These are phyloP conservation scores for Ogataea trehalophila DNA, from an alignment of 805 yeast genomes.

Conservation along the genomic window DNA sequence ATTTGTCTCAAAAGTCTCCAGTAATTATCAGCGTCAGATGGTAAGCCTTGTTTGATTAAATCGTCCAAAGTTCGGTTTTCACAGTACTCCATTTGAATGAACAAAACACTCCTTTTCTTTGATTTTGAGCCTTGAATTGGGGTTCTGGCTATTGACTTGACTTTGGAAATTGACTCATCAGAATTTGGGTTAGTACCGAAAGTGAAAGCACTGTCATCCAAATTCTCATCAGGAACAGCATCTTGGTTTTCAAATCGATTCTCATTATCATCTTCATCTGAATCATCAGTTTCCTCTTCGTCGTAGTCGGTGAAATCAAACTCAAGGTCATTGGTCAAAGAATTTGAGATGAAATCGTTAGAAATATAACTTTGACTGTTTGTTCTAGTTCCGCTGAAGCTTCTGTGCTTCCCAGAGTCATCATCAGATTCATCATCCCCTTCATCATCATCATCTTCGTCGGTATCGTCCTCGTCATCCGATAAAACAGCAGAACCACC, in stretches of 20 bases:
- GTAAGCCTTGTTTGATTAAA: slow-evolving; percentile 73
- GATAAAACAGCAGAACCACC: slow-evolving; percentile 26
- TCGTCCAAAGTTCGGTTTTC: slow-evolving; percentile 88
- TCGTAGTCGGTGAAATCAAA: slow-evolving; percentile 41
- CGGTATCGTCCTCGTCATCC: slow-evolving; percentile 20
- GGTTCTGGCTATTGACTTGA: slow-evolving; percentile 3
- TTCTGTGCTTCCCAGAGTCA: slow-evolving; percentile 8
- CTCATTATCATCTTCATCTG: slow-evolving; percentile 16
- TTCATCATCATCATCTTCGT: slow-evolving; percentile 28
- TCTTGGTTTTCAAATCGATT: slow-evolving; percentile 12
- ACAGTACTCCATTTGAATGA: slow-evolving; percentile 98
- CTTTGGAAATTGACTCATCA: background rate
- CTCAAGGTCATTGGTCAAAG: slow-evolving; percentile 53
- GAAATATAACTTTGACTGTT: slow-evolving; percentile 36
- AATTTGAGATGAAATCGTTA: slow-evolving; percentile 61
- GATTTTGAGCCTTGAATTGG: slow-evolving; percentile 9
- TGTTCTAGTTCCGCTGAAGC: slow-evolving; percentile 23
- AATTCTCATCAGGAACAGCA: slow-evolving; percentile 9
- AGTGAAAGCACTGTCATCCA: slow-evolving; percentile 21
- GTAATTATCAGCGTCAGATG: slow-evolving; percentile 67
- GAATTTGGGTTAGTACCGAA: slow-evolving; percentile 19
- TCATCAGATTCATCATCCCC: slow-evolving; percentile 27
- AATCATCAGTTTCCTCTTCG: slow-evolving; percentile 17
- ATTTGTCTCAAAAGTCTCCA: slow-evolving; percentile 89
- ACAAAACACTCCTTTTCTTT: slow-evolving; percentile 60